Conservation (phyloP, 371 early-diverging fungal genomes). For the Massospora cicadina region DNA sequence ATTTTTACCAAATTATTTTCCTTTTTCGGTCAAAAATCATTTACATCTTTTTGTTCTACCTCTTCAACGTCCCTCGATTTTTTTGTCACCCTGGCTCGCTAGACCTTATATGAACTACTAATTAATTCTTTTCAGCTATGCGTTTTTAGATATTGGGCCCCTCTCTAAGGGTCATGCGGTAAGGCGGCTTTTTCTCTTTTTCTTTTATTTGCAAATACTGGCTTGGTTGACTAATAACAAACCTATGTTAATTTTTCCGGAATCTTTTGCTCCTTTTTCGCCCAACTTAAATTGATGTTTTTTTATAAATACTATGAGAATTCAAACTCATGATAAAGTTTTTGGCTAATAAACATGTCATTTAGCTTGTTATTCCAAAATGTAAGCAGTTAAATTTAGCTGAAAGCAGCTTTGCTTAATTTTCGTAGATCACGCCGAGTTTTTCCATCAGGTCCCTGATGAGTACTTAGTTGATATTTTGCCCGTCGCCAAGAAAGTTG, state of each 20-base stretch:
- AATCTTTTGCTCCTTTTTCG: no score
- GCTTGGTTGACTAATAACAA: no score
- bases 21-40: not conserved
- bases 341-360: not conserved
- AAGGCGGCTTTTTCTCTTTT: constrained; percentile 16
- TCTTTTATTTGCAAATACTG: constrained; percentile 1
- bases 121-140: constrained; percentile 21
- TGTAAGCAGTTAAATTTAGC: constrained; percentile 22
- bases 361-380: constrained; percentile 67
- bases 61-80: not conserved
- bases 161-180: constrained; percentile 62
- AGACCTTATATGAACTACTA: constrained; percentile 7
- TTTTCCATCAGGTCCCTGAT: constrained; percentile 75
- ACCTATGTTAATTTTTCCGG: no score
- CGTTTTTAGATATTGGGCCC: constrained; percentile 63
- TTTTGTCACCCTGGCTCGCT: not conserved
- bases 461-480: constrained; percentile 61
- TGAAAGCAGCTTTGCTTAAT: not conserved
- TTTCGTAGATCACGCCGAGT: constrained; percentile 64
- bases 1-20: no score
- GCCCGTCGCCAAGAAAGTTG: constrained; percentile 75
- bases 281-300: no score
- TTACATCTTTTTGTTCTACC: not conserved
- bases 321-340: no score
- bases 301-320: no score